Base-by-base conservation (phyloP, 2,329 filamentous ascomycete genomes). In the Epichloe scottii region DNA sequence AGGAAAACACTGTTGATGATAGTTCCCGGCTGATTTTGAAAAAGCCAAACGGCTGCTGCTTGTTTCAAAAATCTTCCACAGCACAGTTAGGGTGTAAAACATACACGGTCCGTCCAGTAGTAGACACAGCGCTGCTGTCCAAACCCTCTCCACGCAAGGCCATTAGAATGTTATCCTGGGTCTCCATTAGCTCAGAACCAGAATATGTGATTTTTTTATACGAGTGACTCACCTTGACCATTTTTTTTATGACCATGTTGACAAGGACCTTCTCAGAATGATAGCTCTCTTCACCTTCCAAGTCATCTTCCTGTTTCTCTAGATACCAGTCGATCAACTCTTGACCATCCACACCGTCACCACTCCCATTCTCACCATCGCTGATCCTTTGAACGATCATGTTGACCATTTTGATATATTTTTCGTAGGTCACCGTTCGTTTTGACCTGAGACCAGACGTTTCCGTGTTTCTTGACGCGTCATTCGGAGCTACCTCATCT, bases 21-120 rank as follows among this genome's bases (percentile, higher is more conserved):
- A n/a, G 12, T 35, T 21, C 17, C 12, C 43, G 10, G 10, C 40
- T 23, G 23, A 30, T 23, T 14, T 21, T 34, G 8, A 10, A 33
- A 33, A 46, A 46, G 7, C 17, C 2, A 23, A 8, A 8, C 15
- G 15, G 26, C 14, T 10, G 7, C 14, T 10, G 5, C 7, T 8
- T 34, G 17, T 23, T 45, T 63, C 60, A 76, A 44, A 68, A 66
- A 55, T 81, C 78, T 56, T 95, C 90, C 10, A 94, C 76, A 0
- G 87, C 87, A 63, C 88, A 95, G 70, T 97, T 97, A 53, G 93
- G 93, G 71, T 98, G 93, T 58, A 98, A 65, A 26, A 96, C 86
- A 64, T 96, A 98, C 49, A 93, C 78, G 4, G 86, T 73, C 15
- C 59, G 50, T 2, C 60, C 57, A 1, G 60, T 53, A 11, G 68